phyloP scores from a whole-genome alignment of 176 grass and related monocot genomes.

The Echinochloa phyllopogon region DNA sequence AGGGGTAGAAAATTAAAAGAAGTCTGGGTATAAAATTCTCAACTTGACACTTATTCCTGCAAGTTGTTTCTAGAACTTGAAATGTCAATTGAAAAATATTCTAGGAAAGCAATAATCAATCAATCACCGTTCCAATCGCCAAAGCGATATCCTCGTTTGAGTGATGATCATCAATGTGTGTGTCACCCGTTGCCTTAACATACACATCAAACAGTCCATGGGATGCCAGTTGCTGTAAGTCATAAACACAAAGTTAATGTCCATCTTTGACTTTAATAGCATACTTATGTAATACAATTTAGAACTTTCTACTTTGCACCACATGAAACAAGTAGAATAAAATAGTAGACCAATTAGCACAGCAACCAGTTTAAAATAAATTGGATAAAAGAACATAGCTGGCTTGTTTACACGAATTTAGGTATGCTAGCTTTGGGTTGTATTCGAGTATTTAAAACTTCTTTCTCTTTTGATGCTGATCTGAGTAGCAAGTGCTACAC shows the following conservation, averaged over 20 bases:
- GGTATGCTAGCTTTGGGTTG: background rate
- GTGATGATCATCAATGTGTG: constrained; percentile 98
- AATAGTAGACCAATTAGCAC: background rate
- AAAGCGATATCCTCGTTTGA: constrained; percentile 98
- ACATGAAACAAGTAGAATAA: background rate
- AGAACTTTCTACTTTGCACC: constrained; percentile 16
- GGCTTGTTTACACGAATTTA: background rate
- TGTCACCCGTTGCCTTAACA: constrained; percentile 90
- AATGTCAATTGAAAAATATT: background rate
- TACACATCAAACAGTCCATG: constrained; percentile 88
- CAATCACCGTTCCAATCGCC: constrained; percentile 90
- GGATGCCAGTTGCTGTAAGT: constrained; percentile 88
- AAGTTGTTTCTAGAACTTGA: constrained; percentile 6
- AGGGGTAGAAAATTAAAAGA: too few relatives aligned
- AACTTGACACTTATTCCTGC: constrained; percentile 2
- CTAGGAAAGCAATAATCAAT: constrained; percentile 51
- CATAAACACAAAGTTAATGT: constrained; percentile 33
- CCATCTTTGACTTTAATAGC: constrained; percentile 6
- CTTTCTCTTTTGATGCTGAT: background rate
- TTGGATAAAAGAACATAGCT: background rate
- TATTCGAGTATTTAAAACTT: background rate
- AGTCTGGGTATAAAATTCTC: background rate
- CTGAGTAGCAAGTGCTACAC: constrained; percentile 19
- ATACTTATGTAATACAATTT: constrained; percentile 16
- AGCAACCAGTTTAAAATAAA: constrained; percentile 13